Base-by-base conservation (phyloP, 2,329 filamentous ascomycete genomes). In the Fusarium sp. region DNA sequence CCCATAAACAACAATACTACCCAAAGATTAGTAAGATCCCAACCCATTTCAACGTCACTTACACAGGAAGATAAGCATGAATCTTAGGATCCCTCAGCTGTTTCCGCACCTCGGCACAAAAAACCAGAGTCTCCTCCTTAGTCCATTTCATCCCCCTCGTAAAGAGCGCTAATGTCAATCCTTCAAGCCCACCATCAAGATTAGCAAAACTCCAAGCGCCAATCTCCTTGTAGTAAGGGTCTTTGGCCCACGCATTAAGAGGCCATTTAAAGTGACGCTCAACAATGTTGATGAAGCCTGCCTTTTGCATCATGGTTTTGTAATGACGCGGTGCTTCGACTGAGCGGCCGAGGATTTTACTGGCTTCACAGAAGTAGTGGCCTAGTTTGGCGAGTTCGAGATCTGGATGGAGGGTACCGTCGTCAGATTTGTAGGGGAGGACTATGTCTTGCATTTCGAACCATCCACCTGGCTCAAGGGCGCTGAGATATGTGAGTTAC, bases 1-100 rank as follows among this genome's bases (percentile, higher is more conserved):
- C 8, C 57, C 35, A 45, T 72, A 69, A 5, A 66, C 38, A n/a
- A 63, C 33, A 8, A 61, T 27, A 17, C 54, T 66, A 50, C 3
- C 10, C 5, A 7, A 9, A 15, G 5, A 39, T 68, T 44, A 71
- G 53, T 35, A 22, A 35, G 14, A 41, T 20, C 31, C 0, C 31
- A 7, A 29, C 17, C 4, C 17, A 22, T 8, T 35, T 2, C 1
- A 22, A 38, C 7, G 3, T 14, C 25, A 46, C 70, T 57, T 33
- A 71, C 56, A 62, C 14, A 5, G 59, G 63, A 46, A 56, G 53
- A 46, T n/a, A 27, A 35, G 29, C 22, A 17, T 56, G 29, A 7
- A 46, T 56, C 39, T 10, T 56, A 1, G 38, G 22, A 27, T 56
- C n/a, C 12, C 53, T 35, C 10, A 56, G n/a, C 13, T 56, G 39